phyloP scores from a whole-genome alignment of 2,329 filamentous ascomycete species.

The Fusarium pilosicola region DNA sequence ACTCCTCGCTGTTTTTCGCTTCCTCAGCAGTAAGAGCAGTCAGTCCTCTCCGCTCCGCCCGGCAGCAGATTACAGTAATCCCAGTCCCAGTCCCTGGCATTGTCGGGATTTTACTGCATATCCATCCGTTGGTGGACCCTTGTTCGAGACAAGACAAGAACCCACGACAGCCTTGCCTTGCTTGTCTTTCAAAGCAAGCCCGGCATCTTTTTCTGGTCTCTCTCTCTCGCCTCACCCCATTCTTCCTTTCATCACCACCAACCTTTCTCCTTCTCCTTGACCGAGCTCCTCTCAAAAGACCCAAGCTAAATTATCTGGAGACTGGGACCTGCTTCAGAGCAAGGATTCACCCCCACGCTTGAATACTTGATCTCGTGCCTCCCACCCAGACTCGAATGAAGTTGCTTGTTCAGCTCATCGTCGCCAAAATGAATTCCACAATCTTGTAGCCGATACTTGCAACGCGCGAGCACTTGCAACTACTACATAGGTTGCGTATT shows the following conservation, averaged over 20 bases:
- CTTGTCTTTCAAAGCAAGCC: slow-evolving; percentile 26
- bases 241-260: slow-evolving; percentile 25
- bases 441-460: slow-evolving; percentile 38
- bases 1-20: slow-evolving; percentile 8
- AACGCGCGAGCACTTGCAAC: slow-evolving; percentile 37
- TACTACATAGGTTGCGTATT: slow-evolving; percentile 25
- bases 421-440: slow-evolving; percentile 42
- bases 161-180: slow-evolving; percentile 18
- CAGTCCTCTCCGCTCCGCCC: slow-evolving; percentile 23
- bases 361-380: slow-evolving; percentile 40
- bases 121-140: slow-evolving; percentile 34
- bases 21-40: background rate
- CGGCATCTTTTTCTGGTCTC: slow-evolving; percentile 28
- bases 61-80: background rate
- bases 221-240: slow-evolving; percentile 32
- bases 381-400: slow-evolving; percentile 29
- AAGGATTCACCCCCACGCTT: slow-evolving; percentile 36
- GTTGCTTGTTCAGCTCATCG: slow-evolving; percentile 38
- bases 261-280: slow-evolving; percentile 40
- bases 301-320: slow-evolving; percentile 6
- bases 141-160: slow-evolving; percentile 13
- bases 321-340: slow-evolving; percentile 13
- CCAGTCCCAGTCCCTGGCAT: slow-evolving; percentile 9
- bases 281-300: slow-evolving; percentile 32
- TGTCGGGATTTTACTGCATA: slow-evolving; percentile 27